Evolutionary conservation across 768 basidiomycete species (phyloP).

Genomic region (Trametes meyenii): DNA sequence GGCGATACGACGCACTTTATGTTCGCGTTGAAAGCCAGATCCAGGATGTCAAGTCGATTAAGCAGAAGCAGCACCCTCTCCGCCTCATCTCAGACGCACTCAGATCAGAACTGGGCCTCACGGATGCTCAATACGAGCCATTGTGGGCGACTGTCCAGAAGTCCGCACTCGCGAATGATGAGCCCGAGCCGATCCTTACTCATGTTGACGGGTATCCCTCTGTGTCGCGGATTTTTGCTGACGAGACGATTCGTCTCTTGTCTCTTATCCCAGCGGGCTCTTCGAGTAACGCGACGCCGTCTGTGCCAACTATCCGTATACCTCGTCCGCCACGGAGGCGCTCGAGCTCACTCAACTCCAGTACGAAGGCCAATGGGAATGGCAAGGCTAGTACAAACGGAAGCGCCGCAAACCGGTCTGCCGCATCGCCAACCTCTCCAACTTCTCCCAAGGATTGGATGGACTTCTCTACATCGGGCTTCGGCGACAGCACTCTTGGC

Average conservation of each 20-base stretch:
- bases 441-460: conserved; percentile 56
- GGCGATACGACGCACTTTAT: conserved; percentile 61
- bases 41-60: conserved; percentile 34
- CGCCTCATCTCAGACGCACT: conserved; percentile 67
- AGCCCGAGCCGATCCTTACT: conserved; percentile 15
- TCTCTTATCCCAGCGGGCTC: conserved; percentile 52
- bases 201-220: conserved; percentile 42
- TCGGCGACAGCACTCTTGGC: conserved; percentile 44
- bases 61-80: conserved; percentile 53
- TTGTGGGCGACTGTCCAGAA: conserved; percentile 61
- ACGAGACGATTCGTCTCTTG: conserved; percentile 62
- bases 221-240: conserved; percentile 60
- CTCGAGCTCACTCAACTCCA: conserved; percentile 18
- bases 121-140: conserved; percentile 38
- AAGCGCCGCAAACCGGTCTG: neutral
- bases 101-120: conserved; percentile 40
- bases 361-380: conserved; percentile 17
- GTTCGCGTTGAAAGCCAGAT: conserved; percentile 66
- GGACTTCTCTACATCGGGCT: conserved; percentile 69
- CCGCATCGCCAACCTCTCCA: conserved; percentile 23
- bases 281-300: conserved; percentile 36
- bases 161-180: conserved; percentile 35
- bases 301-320: conserved; percentile 24
- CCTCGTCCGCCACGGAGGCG: conserved; percentile 35
- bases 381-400: conserved; percentile 17